Evolutionary conservation across 345 rosid species (phyloP).

Genomic region (Populus ilicifolia): DNA sequence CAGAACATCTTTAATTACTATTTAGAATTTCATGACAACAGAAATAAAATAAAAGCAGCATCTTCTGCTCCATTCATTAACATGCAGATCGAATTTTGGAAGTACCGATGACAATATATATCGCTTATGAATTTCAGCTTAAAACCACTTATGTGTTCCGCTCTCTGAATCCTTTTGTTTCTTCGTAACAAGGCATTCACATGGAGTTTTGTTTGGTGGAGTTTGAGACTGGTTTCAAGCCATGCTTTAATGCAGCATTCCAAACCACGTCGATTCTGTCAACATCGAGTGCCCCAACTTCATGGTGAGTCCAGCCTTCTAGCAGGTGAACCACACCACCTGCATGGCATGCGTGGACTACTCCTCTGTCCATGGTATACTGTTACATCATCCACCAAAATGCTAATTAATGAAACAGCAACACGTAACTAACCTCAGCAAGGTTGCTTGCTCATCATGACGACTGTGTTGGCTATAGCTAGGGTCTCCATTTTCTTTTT

Average conservation of each 20-base stretch:
- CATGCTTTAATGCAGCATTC: constrained; percentile 85
- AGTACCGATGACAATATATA: too few species aligned
- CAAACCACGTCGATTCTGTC: constrained; percentile 84
- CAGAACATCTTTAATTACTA: too few species aligned
- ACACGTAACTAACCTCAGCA: neutral
- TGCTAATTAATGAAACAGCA: neutral
- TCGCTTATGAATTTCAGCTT: neutral
- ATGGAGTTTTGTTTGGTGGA: neutral
- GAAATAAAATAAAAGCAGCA: too few species aligned
- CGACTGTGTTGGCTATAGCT: too few species aligned
- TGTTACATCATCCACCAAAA: constrained; percentile 29
- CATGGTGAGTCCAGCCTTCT: constrained; percentile 92
- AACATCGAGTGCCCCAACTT: constrained; percentile 90
- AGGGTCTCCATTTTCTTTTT: too few species aligned
- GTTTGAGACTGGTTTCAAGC: constrained; percentile 53
- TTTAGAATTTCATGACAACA: too few species aligned
- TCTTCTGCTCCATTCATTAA: too few species aligned
- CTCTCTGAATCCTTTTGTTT: neutral
- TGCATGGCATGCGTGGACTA: constrained; percentile 97
- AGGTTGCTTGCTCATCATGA: too few species aligned
- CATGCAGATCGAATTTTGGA: too few species aligned
- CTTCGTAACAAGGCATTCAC: neutral
- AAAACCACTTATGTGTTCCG: neutral
- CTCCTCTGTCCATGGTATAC: constrained; percentile 97
- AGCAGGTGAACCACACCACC: constrained; percentile 90